Base-by-base conservation (phyloP, 2,329 filamentous ascomycete species). In the Colletotrichum orbiculare region DNA sequence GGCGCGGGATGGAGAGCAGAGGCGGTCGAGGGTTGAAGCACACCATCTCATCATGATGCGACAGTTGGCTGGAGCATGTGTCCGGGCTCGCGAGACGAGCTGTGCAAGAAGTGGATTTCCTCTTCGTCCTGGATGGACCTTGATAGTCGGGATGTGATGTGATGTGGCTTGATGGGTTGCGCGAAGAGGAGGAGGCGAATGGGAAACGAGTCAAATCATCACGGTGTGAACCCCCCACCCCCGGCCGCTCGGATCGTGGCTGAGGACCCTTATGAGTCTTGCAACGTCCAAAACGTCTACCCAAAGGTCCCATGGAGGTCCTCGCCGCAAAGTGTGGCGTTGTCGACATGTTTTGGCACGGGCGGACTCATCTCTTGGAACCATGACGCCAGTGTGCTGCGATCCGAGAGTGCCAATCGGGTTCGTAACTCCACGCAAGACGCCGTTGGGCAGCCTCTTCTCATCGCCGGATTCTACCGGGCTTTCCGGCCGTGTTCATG, bases 211-310 rank as follows among this genome's bases (percentile, higher is more conserved):
- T 34, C 13, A 38, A 49, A 52, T 56, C 4, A 5, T 25, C 4
- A 25, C 25, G 4, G 25, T 25, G 25, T 25, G 25, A 25, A 25
- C 25, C 25, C 25, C 3, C 25, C 25, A 4, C 25, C 25, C 25
- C 58, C 62, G 33, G 56, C 58, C 52, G 47, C 62, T 57, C 53
- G 62, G 62, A 48, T 65, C 55, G 58, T 65, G 62, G 62, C 58
- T 52, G 52, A 65, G 58, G 58, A 62, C 58, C 58, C 58, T 52
- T 62, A 43, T 56, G 52, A 52, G 43, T 34, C 62, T 46, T 47
- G 52, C 58, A 43, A 42, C 54, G 41, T 52, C 54, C 38, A 46
- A 10, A 10, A 17, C 17, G 43, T 11, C 25, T 17, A 46, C 13
- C 15, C 15, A 33, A 46, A 46, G 17, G 15, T 9, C 10, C 15